Base-by-base conservation (phyloP, 1,284 basidiomycete species). In the Wolfiporia cocos region DNA sequence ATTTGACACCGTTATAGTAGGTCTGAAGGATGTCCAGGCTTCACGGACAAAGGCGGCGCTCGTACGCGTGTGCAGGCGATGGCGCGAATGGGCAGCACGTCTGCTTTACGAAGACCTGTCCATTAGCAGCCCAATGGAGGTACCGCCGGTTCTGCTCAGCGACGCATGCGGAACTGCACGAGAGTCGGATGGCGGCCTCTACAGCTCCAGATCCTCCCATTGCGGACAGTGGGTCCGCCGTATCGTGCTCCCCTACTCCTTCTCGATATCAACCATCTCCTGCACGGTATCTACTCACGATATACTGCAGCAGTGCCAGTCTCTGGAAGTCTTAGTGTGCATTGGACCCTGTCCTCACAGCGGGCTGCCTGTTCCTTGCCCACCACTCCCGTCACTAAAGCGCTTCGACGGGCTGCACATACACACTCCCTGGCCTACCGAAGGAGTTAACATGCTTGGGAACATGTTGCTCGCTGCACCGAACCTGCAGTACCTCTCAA, bases 391-490 rank as follows among this genome's bases (percentile, higher is more conserved):
- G 9, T 71, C 71, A 14, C 64, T 85, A 26, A 72, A 70, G 34
- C 73, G 79, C 17, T 65, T 85, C 30, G 81, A 85, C 41, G 85
- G 81, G 79, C 81, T 76, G 72, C 70, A 81, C 50, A 59, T 75
- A 48, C 64, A 65, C 44, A 71, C 74, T 39, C 81, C 81, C 22
- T 71, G 78, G 21, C 70, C 73, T 41, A 67, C 76, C 12, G 80
- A 80, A 6, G 82, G 81, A 2, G 76, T 84, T 48, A 85, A 85
- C 57, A 75, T 74, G 4, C 63, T 85, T 31, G 53, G 57, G 2
- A 63, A 69, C 42, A 74, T 81, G 41, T 67, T 85, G 23, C 58
- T 54, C 10, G 62, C 59, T 39, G 60, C 80, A 3, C 79, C 81
- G 1, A 71, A 73, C 41, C 54, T 85, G 34, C 64, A 69, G 39